A percentile compares a stretch with the other conserved stretches of the same genome.
Evolutionary conservation across 306 rosid species (phyloP).

Genomic region (Potentilla sterilis): DNA sequence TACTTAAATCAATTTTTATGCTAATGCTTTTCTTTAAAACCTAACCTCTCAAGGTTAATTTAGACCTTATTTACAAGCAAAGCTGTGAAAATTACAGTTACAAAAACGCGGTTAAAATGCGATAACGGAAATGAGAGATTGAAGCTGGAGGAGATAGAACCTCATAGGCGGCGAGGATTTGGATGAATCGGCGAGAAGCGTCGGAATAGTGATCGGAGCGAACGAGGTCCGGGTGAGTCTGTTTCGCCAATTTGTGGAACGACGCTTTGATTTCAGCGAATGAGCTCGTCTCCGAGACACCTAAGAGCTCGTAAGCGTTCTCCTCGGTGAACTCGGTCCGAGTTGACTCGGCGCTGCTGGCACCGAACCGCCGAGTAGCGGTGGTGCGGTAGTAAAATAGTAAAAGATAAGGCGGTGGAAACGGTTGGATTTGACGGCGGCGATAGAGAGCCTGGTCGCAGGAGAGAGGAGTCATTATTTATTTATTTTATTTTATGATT

Average conservation of each 20-base stretch:
- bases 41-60: neutral
- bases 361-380: conserved; percentile 41
- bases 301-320: conserved; percentile 79
- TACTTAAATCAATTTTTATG: neutral
- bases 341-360: conserved; percentile 48
- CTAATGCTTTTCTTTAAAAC: neutral
- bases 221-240: conserved; percentile 95
- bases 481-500: neutral
- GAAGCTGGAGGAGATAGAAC: conserved; percentile 27
- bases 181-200: conserved; percentile 71
- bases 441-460: conserved; percentile 2
- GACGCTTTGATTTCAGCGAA: conserved; percentile 78
- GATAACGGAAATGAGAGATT: neutral
- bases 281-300: conserved; percentile 70
- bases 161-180: conserved; percentile 95
- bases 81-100: neutral
- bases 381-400: conserved; percentile 22
- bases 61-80: neutral
- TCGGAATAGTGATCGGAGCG: conserved; percentile 49
- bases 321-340: conserved; percentile 44
- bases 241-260: conserved; percentile 88
- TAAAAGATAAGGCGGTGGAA: conserved; percentile 23
- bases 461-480: conserved; percentile 29
- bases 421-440: conserved; percentile 28
- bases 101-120: neutral